Conservation (phyloP, 2,329 filamentous ascomycete genomes). For the Dothideomycetes sp. region DNA sequence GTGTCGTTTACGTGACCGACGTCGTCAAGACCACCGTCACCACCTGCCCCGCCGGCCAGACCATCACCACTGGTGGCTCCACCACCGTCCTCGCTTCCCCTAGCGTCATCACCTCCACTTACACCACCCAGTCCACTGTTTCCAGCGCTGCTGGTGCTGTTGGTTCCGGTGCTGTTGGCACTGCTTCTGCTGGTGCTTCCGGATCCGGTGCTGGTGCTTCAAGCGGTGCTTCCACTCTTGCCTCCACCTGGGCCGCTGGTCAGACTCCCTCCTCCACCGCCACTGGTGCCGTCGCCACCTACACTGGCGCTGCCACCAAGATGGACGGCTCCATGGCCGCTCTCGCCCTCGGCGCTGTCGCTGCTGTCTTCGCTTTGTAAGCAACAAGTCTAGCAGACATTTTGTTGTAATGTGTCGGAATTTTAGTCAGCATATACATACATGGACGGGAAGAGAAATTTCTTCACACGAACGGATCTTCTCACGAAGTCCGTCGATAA, state of each 20-base stretch:
- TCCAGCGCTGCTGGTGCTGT: constrained; percentile 1
- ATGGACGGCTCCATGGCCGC: constrained; percentile 1
- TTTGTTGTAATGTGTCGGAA: no score
- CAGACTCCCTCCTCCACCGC: constrained; percentile 1
- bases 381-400: no score
- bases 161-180: constrained; percentile 7
- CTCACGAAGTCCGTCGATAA: background rate
- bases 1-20: constrained; percentile 2
- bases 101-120: background rate
- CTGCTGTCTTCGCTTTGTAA: constrained; percentile 2
- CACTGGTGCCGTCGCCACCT: constrained; percentile 1
- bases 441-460: no score
- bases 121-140: constrained; percentile 1
- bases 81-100: background rate
- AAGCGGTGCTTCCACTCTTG: constrained; percentile 5
- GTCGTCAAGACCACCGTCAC: constrained; percentile 12
- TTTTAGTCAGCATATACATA: no score
- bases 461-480: no score
- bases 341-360: constrained; percentile 1
- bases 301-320: constrained; percentile 8
- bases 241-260: constrained; percentile 6
- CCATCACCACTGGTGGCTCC: constrained; percentile 2
- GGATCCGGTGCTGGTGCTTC: constrained; percentile 1
- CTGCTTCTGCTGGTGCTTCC: constrained; percentile 3
- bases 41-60: constrained; percentile 9